phyloP scores from a whole-genome alignment of 371 early-diverging fungal genomes.

The Mortierella polycephala region DNA sequence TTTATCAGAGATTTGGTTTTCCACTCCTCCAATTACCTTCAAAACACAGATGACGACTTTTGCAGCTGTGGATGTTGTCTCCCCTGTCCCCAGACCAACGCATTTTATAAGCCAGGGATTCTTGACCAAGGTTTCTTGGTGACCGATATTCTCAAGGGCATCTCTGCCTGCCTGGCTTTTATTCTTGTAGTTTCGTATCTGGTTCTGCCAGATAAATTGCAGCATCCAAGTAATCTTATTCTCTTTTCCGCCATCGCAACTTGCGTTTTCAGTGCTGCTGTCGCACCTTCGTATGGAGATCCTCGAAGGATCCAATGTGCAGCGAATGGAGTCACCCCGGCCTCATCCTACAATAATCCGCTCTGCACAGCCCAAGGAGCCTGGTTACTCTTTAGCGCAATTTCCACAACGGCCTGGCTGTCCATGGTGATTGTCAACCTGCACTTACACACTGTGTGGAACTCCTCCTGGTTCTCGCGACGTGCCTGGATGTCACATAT shows the following conservation, averaged over 20 bases:
- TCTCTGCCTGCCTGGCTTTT: constrained; percentile 60
- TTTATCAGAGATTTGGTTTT: constrained; percentile 13
- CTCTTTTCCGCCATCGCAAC: constrained; percentile 21
- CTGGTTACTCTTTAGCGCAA: constrained; percentile 62
- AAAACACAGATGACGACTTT: constrained; percentile 22
- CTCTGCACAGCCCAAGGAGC: constrained; percentile 70
- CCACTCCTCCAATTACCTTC: constrained; percentile 8
- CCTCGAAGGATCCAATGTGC: constrained; percentile 61
- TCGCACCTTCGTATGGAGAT: constrained; percentile 52
- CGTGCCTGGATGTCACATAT: constrained; percentile 60
- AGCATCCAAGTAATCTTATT: constrained; percentile 22
- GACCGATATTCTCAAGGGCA: constrained; percentile 61
- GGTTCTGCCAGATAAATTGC: constrained; percentile 20
- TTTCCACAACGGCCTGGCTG: constrained; percentile 68
- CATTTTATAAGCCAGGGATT: constrained; percentile 60
- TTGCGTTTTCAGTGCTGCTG: constrained; percentile 9
- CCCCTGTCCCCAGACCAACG: constrained; percentile 34
- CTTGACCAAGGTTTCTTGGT: constrained; percentile 57
- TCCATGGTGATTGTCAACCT: constrained; percentile 68
- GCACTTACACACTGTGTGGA: constrained; percentile 73
- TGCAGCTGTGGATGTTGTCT: constrained; percentile 33
- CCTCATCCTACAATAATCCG: constrained; percentile 63
- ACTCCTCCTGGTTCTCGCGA: constrained; percentile 62
- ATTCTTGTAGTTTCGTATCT: constrained; percentile 59
- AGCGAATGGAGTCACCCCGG: constrained; percentile 50